Evolutionary conservation across 192 early-diverging fungal genomes (phyloP), one percentile per base, ranked within the genome.

Genomic region (Gigaspora rosea): DNA sequence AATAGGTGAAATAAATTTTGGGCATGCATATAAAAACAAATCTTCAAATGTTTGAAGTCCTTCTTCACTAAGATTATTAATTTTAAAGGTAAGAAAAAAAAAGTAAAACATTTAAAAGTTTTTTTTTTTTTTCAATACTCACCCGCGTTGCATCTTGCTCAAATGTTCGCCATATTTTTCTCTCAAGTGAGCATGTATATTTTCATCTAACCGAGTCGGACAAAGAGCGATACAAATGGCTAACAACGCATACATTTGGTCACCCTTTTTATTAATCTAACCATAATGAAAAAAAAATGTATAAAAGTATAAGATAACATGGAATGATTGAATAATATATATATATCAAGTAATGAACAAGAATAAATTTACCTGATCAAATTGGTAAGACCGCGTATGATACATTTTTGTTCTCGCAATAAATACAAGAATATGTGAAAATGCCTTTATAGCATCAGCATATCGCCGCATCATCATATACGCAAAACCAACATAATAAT

Each of bases 381-480:
- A 95, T 83, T 96, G 95, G 82, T 94, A 94, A 59, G 94, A 93
- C 52, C 93, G 86, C 74, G 93, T 91, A 83, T 98, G 95, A 87
- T 96, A 98, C 84, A 96, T 95, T 88, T 93, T 94, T 36, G 95
- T 97, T 70, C 95, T 88, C 71, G 92, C 87, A 62, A 98, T 92
- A 82, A 95, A 97, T 20, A 91, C 88, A 70, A 97, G 87, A 79
- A 98, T 93, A 80, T 95, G 94, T 22, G 92, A 91, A 85, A 97
- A 95, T 9, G 93, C 90, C 80, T 92, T 93, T 85, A 96, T 95
- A 65, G 97, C 97, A 80, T 98, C 97, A 52, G 95, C 90, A 80
- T 97, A 98, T 77, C 97, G 88, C 61, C 95, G 87, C 95, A 97
- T 94, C 97, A 98, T 98, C 93, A 97, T 91, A 88, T 97, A 98